These are phyloP conservation scores for Dalbergia cochinchinensis DNA, from an alignment of 306 rosid genomes.

Conservation along the genomic window DNA sequence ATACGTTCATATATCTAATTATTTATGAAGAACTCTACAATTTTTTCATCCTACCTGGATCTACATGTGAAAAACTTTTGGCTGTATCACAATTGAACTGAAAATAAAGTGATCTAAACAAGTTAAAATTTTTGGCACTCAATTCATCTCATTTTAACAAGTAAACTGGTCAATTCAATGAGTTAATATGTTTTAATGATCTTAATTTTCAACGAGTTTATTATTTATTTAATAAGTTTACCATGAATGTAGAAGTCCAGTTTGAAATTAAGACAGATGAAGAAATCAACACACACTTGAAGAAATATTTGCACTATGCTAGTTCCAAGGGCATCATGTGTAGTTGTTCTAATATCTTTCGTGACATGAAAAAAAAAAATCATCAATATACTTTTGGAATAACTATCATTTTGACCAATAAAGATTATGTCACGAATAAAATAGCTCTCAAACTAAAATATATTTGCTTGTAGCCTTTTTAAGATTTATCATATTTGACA, in stretches of 20 bases:
- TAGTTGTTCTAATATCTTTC: slow-evolving; percentile 25
- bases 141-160: neutral
- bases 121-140: neutral
- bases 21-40: slow-evolving; percentile 5
- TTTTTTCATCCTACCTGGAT: neutral
- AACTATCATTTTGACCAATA: neutral
- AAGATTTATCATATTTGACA: too few relatives aligned
- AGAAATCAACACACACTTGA: neutral
- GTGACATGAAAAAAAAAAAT: slow-evolving; percentile 40
- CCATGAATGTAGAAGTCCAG: neutral
- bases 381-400: neutral
- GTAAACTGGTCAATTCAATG: neutral
- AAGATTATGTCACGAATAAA: too few relatives aligned
- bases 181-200: too few relatives aligned
- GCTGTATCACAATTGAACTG: neutral
- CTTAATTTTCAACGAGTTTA: too few relatives aligned
- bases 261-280: neutral
- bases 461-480: too few relatives aligned
- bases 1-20: slow-evolving; percentile 24
- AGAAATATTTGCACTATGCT: too few relatives aligned
- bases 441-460: too few relatives aligned
- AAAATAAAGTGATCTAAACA: neutral
- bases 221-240: too few relatives aligned
- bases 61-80: neutral
- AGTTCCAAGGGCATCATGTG: too few relatives aligned